Evolutionary conservation across 805 yeast species (phyloP), one percentile per base, ranked within the genome.

Genomic region (Cyberlindnera petersonii): DNA sequence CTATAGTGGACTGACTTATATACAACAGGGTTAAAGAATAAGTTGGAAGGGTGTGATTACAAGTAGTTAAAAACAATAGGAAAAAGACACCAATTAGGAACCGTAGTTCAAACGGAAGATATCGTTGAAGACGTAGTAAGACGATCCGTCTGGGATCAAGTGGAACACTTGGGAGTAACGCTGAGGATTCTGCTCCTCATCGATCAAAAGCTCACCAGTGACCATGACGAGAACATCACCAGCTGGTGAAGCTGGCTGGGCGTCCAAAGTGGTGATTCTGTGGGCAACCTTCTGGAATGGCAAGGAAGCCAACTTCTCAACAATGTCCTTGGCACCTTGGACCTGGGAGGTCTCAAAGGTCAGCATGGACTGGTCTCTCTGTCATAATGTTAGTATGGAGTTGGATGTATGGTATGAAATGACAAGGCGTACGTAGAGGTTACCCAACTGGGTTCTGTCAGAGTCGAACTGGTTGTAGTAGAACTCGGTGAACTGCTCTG

Each of bases 141-240:
- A 83, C 60, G 75, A 77, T 37, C 83, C 86, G 43, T 93, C 98
- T 49, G 96, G 97, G 48, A 88, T 82, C 69, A 93, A 78, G 63
- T 93, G 98, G 80, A 93, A 93, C 33, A 87, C 95, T 70, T 93
- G 98, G 23, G 98, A 86, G 69, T 89, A 93, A 68, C 96, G 82
- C 68, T 91, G 97, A 41, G 97, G 79, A 65, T 87, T 88, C 61
- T 81, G 85, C 71, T 93, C 98, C 48, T 91, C 98, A 63, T 93
- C 98, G 48, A 72, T 67, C 55, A 88, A 67, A 50, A 93, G 75
- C 65, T 86, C 96, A 48, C 98, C 98, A 39, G 98, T 93, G 55
- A 93, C 97, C 93, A 93, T 82, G 38, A 91, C 98, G 55, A 93
- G 73, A 40, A 93, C 95, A 61, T 91, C 97, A 47, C 93, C 91